Conservation (phyloP, 148 eudicot species). For the Vaccinium darrowii region DNA sequence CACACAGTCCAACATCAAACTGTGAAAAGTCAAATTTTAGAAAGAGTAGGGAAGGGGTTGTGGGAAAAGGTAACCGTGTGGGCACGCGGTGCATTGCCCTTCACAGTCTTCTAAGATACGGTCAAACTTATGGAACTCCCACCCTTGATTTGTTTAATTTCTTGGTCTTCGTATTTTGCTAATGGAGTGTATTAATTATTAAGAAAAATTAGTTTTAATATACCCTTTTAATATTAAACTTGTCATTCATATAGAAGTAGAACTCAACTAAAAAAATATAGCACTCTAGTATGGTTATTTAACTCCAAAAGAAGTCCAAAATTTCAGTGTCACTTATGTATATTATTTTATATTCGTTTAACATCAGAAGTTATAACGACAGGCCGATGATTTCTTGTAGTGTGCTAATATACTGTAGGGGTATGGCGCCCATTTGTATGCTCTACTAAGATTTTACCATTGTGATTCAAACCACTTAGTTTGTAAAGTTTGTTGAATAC, state of each 20-base stretch:
- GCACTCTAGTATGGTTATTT: background rate
- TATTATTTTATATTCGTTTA: background rate
- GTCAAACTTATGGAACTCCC: conserved; percentile 15
- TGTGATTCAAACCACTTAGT: no score
- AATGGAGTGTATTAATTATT: background rate
- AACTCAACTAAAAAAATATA: background rate
- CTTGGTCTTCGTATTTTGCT: background rate
- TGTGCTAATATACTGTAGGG: no score
- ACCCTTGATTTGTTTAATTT: background rate
- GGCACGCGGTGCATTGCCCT: conserved; percentile 6
- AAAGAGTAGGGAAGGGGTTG: background rate
- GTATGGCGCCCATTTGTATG: no score
- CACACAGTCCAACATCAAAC: no score
- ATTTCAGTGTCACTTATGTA: conserved; percentile 3
- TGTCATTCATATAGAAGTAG: background rate
- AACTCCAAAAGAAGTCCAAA: background rate
- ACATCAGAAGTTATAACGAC: no score
- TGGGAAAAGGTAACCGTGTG: conserved; percentile 14
- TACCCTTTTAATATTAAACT: background rate
- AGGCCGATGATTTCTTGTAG: no score
- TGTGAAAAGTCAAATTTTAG: background rate
- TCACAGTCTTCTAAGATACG: conserved; percentile 20
- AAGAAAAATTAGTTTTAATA: background rate
- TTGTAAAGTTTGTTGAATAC: no score
- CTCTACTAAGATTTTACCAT: no score